Evolutionary conservation across 2,329 filamentous ascomycete species (phyloP).

Genomic region (Stylonectria norvegica): DNA sequence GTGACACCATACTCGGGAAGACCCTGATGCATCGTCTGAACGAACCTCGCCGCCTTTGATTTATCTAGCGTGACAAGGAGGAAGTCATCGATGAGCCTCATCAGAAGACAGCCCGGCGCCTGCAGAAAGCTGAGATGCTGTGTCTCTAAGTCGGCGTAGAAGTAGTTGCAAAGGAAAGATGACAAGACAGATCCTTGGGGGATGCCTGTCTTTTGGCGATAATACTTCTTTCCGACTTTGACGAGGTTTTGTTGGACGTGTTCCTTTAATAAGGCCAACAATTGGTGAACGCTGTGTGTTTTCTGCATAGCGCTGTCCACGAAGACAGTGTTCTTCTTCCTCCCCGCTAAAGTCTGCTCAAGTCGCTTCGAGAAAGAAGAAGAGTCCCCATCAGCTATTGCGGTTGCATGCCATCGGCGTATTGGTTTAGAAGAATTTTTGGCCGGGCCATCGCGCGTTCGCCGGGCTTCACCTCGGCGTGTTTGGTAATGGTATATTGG

Average conservation of each 20-base stretch:
- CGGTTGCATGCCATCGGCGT: conserved; percentile 52
- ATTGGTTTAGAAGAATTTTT: conserved; percentile 35
- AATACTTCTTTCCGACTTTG: conserved; percentile 83
- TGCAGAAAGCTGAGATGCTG: conserved; percentile 65
- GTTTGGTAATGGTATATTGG: conserved; percentile 68
- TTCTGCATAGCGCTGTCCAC: conserved; percentile 64
- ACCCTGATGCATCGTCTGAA: conserved; percentile 76
- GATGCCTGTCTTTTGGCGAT: conserved; percentile 83
- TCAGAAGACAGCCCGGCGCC: conserved; percentile 57
- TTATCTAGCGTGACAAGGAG: conserved; percentile 74
- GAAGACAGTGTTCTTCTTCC: conserved; percentile 69
- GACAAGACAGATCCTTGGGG: conserved; percentile 91
- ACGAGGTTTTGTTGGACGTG: conserved; percentile 86
- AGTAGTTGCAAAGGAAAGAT: conserved; percentile 86
- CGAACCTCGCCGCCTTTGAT: conserved; percentile 66
- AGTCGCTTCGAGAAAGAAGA: conserved; percentile 46
- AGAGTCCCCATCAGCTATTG: conserved; percentile 41
- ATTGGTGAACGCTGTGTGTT: conserved; percentile 51
- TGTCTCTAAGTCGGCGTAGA: conserved; percentile 83
- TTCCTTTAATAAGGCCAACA: conserved; percentile 69
- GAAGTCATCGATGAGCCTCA: conserved; percentile 91
- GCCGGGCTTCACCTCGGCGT: conserved; percentile 65
- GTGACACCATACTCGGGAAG: conserved; percentile 75
- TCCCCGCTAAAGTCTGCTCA: conserved; percentile 35
- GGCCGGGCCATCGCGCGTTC: conserved; percentile 25